Conservation (phyloP, 441 rosid genomes). For the Arabidopsis lyrata region DNA sequence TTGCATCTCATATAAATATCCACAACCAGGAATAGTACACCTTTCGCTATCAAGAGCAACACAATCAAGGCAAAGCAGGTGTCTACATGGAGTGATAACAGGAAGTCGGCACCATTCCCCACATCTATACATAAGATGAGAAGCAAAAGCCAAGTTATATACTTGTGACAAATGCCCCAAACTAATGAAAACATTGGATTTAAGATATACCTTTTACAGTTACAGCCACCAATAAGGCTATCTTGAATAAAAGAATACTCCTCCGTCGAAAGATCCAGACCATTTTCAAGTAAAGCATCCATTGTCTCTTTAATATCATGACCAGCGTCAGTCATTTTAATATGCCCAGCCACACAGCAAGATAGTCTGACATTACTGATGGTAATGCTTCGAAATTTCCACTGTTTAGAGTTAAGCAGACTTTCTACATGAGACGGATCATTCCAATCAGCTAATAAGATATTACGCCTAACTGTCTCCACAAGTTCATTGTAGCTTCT, state of each 20-base stretch:
- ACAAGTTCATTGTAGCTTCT: constrained; percentile 95
- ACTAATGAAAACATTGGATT: constrained; percentile 36
- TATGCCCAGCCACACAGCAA: constrained; percentile 97
- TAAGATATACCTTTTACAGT: constrained; percentile 73
- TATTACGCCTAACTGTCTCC: constrained; percentile 88
- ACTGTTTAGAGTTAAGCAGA: constrained; percentile 90
- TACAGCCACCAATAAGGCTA: constrained; percentile 79
- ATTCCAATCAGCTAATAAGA: constrained; percentile 97
- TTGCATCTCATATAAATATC: constrained; percentile 86
- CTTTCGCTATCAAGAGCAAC: constrained; percentile 75
- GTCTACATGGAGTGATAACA: constrained; percentile 89
- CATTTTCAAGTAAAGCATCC: constrained; percentile 71
- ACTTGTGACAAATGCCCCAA: constrained; percentile 7
- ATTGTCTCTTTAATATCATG: constrained; percentile 95
- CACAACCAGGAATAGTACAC: constrained; percentile 83
- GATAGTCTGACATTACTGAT: constrained; percentile 86
- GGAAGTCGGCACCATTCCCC: constrained; percentile 97
- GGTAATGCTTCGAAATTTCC: constrained; percentile 83
- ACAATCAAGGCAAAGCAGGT: constrained; percentile 88
- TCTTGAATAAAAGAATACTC: constrained; percentile 74
- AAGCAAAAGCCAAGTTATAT: constrained; percentile 25
- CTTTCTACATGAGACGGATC: constrained; percentile 99
- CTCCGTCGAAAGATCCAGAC: constrained; percentile 68
- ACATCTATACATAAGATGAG: constrained; percentile 62
- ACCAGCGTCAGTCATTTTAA: constrained; percentile 83